Evolutionary conservation across 2,329 filamentous ascomycete genomes (phyloP), one percentile per base, ranked within the genome.

Genomic region (Diaporthe citri): DNA sequence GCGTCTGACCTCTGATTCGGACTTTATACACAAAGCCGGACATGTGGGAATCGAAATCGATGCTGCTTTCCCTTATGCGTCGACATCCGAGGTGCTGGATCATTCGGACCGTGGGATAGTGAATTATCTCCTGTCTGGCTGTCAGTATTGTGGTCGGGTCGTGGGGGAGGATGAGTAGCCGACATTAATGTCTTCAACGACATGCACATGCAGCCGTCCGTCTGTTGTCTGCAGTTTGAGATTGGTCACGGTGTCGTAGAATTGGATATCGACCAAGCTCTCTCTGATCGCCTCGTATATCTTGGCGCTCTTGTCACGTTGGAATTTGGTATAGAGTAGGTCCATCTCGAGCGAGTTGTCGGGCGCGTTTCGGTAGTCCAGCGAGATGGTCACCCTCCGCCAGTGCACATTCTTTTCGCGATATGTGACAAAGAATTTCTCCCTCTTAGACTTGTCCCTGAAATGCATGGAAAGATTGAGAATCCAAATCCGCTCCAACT

Each of bases 21-120:
- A 99, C 95, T 82, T 97, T 97, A 88, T 98, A 99, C 25, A 98
- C 97, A 82, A 98, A 99, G 1, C 97, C 97, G 31, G 96, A 98
- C 82, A 98, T 91, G 85, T 99, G 97, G 0, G 95, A 94, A 78
- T 97, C 94, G 80, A 99, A 98, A 56, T 91, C 88, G 48, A 99
- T 87, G 51, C 95, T 91, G 66, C 90, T 90, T 82, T 98, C 96
- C 48, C 87, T 89, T 83, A 93, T 92, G 74, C 87, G 89, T 77
- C 84, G 87, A 79, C 91, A 94, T 48, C 85, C 83, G 70, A 98
- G 87, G 82, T 98, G 95, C 22, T 92, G 89, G 74, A 98, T 90
- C 76, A 93, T 91, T 52, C 90, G 90, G 34, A 93, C 86, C 0
- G 91, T 89, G 4, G 97, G 97, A 80, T 96, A 98, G 13, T 91